Evolutionary conservation across 1,284 basidiomycete species (phyloP), one percentile per base, ranked within the genome.

Genomic region (Megacollybia platyphylla): DNA sequence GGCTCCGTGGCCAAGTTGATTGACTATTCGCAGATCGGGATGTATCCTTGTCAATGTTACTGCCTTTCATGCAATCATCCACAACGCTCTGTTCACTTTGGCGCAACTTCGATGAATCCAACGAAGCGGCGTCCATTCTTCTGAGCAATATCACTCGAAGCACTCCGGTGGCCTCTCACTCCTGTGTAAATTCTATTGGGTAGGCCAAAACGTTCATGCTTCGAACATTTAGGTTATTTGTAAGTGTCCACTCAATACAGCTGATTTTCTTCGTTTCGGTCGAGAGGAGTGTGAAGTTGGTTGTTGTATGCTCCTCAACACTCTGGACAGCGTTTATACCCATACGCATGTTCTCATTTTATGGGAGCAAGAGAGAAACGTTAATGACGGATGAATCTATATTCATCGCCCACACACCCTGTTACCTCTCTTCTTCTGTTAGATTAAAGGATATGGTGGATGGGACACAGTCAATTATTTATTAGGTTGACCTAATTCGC

Each of bases 311-410:
- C 84, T 87, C 83, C 71, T 70, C 70, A 68, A 87, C 85, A 88
- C 85, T 88, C 85, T 87, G 85, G 81, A 73, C 77, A 74, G 71
- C 79, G 83, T 78, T 68, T 56, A 45, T 48, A 52, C 49, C 55
- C 56, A 85, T 77, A 76, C 79, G 80, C 66, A 64, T 71, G 79
- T 78, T 74, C 83, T 87, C 81, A 88, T 88, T 88, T 87, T 85
- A 85, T 59, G 76, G 68, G 81, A 88, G 83, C 83, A 62, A 84
- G 51, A 84, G 48, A 41, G 49, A 68, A 38, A 24, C 20, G 20
- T 41, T 30, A 15, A 20, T 26, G 46, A 26, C 31, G 43, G 3
- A 20, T 39, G 32, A 4, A 26, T 30, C n/a, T 17, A 15, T 40
- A 18, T 44, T 32, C 17, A 24, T 24, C 20, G 20, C 20, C 20